Base-by-base conservation (phyloP, 169 alveolate genomes). In the Plasmodium cynomolgi region DNA sequence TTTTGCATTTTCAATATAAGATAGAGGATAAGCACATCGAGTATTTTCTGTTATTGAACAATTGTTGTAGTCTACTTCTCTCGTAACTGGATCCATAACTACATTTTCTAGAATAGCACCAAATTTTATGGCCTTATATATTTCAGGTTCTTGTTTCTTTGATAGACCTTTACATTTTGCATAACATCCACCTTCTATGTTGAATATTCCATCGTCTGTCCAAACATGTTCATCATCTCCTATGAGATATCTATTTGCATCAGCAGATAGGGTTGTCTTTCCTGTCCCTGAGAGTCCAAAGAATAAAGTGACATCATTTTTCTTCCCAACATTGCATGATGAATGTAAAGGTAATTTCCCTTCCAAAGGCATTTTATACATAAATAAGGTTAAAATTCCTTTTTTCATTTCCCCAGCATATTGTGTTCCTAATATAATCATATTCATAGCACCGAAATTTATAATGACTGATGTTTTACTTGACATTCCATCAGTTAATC, bases 221-320 rank as follows among this genome's bases (percentile, higher is more conserved):
- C 99, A 99, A 79, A 98, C 99, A 93, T 99, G 99, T 96, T 99
- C 99, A 83, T 98, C 99, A 95, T 99, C 99, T 34, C 99, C 99
- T 80, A 99, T 96, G 84, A 99, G 96, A 71, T 82, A 77, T 83
- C 99, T 97, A 17, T 96, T 84, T 20, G 99, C 98, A 92, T 99
- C 99, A 20, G 99, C 99, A 15, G 99, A 97, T 74, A 99, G 96
- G 8, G 99, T 99, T 39, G 99, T 99, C 96, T 99, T 99, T 20
- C 99, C 99, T 34, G 99, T 99, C 44, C 99, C 99, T 39, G 99
- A 97, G n/a, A 99, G 97, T 8, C 99, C 99, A 93, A 99, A 99
- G 92, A 98, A 98, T 86, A 99, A 95, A 33, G 99, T 97, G 41
- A 98, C 99, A 92, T 98, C 99, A 81, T 98, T 99, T 11, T 95